Conservation (phyloP, 2,329 filamentous ascomycete species). For the Talaromyces sp. region DNA sequence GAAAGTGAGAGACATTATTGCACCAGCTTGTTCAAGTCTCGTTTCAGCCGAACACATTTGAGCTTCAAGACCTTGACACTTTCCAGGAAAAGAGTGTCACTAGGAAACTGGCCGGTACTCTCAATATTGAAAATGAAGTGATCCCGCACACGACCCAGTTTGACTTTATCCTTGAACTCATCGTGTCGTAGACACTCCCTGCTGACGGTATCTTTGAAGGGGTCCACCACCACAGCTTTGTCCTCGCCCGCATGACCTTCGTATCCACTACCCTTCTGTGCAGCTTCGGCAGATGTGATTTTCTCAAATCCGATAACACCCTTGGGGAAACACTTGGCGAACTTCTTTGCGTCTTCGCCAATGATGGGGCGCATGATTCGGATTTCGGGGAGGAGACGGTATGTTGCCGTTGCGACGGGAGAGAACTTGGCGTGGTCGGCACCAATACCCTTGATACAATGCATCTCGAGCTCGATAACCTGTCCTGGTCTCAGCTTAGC, state of each 20-base stretch:
- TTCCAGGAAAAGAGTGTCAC: slow-evolving; percentile 89
- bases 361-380: slow-evolving; percentile 78
- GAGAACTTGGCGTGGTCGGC: slow-evolving; percentile 96
- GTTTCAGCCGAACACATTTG: slow-evolving; percentile 63
- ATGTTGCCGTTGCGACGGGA: slow-evolving; percentile 89
- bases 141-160: slow-evolving; percentile 82
- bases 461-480: slow-evolving; percentile 78
- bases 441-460: slow-evolving; percentile 92
- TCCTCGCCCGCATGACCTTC: slow-evolving; percentile 72
- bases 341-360: slow-evolving; percentile 82
- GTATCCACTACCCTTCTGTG: slow-evolving; percentile 60
- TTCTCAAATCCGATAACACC: slow-evolving; percentile 81
- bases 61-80: slow-evolving; percentile 78
- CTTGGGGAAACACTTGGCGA: slow-evolving; percentile 79
- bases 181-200: slow-evolving; percentile 86
- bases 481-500: slow-evolving; percentile 92
- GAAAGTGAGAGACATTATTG: slow-evolving; percentile 26
- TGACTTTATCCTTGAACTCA: slow-evolving; percentile 94
- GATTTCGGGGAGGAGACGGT: slow-evolving; percentile 86
- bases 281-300: slow-evolving; percentile 65
- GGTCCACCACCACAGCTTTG: slow-evolving; percentile 81
- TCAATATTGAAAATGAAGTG: slow-evolving; percentile 98
- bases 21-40: slow-evolving; percentile 44
- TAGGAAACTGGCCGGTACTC: slow-evolving; percentile 92
- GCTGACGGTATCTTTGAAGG: slow-evolving; percentile 93